Percentiles rank a stretch among this genome's conserved stretches.
Conservation (phyloP, 2,329 filamentous ascomycete genomes). For the Ophiostoma sp. region DNA sequence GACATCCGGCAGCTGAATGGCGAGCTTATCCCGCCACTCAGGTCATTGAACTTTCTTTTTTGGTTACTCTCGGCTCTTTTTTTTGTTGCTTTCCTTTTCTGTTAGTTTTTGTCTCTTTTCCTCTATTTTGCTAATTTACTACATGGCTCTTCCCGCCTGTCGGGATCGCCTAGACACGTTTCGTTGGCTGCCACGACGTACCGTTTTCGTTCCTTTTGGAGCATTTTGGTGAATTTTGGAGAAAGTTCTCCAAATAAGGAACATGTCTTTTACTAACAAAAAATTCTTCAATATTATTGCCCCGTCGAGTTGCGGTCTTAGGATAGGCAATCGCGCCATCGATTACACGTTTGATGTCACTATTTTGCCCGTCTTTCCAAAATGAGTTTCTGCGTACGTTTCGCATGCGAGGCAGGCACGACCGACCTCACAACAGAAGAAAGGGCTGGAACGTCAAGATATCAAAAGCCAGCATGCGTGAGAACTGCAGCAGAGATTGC, state of each 20-base stretch:
- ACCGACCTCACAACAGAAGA: background rate
- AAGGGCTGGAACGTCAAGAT: background rate
- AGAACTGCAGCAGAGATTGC: background rate
- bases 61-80: background rate
- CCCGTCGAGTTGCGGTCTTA: background rate
- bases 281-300: background rate
- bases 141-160: slow-evolving; percentile 9
- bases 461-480: background rate
- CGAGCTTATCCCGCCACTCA: slow-evolving; percentile 23
- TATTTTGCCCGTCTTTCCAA: slow-evolving; percentile 13
- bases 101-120: background rate
- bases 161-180: slow-evolving; percentile 12
- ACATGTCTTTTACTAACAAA: background rate
- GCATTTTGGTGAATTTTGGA: background rate
- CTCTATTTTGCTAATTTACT: background rate
- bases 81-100: background rate
- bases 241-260: background rate
- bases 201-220: background rate
- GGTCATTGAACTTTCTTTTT: background rate
- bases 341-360: slow-evolving; percentile 31
- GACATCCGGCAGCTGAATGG: slow-evolving; percentile 25
- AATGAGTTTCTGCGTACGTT: background rate
- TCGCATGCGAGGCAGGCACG: background rate
- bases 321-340: slow-evolving; percentile 32
- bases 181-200: background rate